Conservation (phyloP, 1,284 basidiomycete genomes). For the Schizophyllum amplum region DNA sequence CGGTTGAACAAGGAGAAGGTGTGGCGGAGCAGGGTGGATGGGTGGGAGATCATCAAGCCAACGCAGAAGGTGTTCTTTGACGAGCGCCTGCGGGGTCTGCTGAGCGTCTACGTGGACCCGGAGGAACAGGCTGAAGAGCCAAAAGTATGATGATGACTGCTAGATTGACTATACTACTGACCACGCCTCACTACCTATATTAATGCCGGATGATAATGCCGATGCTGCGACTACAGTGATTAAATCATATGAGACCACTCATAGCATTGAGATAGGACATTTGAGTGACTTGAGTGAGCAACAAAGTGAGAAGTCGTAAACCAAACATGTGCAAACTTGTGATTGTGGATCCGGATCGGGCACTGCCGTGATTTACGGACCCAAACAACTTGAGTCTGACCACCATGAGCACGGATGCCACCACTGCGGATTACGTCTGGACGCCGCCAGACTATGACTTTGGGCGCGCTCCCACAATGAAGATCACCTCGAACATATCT, state of each 20-base stretch:
- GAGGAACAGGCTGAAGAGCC: constrained; percentile 4
- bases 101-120: constrained; percentile 57
- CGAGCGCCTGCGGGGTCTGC: constrained; percentile 54
- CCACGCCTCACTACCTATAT: not conserved
- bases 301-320: no score
- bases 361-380: no score
- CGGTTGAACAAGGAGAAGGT: constrained; percentile 79
- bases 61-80: constrained; percentile 68
- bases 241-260: no score
- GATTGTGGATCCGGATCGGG: no score
- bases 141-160: not conserved
- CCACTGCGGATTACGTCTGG: constrained; percentile 9
- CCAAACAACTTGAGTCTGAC: not conserved
- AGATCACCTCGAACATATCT: constrained; percentile 8
- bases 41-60: constrained; percentile 71
- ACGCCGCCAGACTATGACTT: constrained; percentile 17
- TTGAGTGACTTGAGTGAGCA: no score
- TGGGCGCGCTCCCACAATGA: constrained; percentile 10
- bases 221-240: no score
- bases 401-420: not conserved
- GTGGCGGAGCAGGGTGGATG: constrained; percentile 73
- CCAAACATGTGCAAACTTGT: no score
- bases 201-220: not conserved
- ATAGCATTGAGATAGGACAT: no score
- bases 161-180: not conserved